Base-by-base conservation (phyloP, 2,329 filamentous ascomycete species). In the Aureobasidium sp. region DNA sequence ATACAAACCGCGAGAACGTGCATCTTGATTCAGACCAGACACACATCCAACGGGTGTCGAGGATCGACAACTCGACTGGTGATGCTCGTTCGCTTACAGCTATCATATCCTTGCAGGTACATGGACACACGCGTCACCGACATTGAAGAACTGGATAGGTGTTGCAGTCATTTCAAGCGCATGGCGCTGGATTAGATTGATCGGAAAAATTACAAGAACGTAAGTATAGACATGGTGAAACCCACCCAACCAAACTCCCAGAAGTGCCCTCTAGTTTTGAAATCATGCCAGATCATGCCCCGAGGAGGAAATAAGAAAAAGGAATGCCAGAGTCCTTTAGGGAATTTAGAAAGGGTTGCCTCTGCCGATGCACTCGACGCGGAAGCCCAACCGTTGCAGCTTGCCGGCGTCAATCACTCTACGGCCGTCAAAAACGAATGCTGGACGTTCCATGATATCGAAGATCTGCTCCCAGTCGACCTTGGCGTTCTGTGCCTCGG, bases 371-470 rank as follows among this genome's bases (percentile, higher is more conserved):
- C 67, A 67, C 61, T 73, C 69, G 52, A 74, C 72, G 2, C 67
- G 67, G 67, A 75, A 75, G 14, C 72, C 72, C n/a, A 75, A 59
- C 17, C 59, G 57, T 37, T 68, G 68, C 37, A 75, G 65, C 61
- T 68, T 68, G 37, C 63, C 62, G 4, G 64, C 63, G 62, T 74
- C 70, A 40, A 75, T 68, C n/a, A 75, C 67, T 33, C 72, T 71
- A 22, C 73, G 64, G 11, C 72, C 73, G 53, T 75, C 73, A 60
- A 75, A 75, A 22, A 75, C 68, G 22, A 71, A 71, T 62, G 67
- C 67, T 14, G 73, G 73, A 35, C 67, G 63, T 35, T 68, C 67
- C 72, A 75, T 74, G 31, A 64, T 59, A 24, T 50, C 57, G 6
- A 72, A 71, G 27, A 75, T 66, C 12, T 65, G 63, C 1, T 62